These are phyloP conservation scores for Miscanthus lutarioriparius DNA, from an alignment of 176 grass and related monocot species.

Conservation along the genomic window DNA sequence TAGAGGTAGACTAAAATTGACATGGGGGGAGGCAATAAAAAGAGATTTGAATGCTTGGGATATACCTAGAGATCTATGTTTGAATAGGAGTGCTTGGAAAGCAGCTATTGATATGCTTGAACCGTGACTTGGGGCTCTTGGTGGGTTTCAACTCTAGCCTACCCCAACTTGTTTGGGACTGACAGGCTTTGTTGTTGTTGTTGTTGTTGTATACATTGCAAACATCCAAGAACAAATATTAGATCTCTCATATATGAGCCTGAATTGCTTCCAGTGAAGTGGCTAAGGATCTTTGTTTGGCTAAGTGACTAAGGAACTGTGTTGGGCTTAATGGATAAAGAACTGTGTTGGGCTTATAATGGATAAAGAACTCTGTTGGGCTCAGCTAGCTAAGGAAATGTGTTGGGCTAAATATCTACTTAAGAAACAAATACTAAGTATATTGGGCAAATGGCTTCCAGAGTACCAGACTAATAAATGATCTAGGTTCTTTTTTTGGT, in stretches of 20 bases:
- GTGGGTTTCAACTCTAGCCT: too few relatives aligned
- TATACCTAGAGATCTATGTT: too few relatives aligned
- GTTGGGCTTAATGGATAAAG: background rate
- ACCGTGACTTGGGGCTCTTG: too few relatives aligned
- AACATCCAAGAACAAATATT: background rate
- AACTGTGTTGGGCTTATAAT: constrained; percentile 1
- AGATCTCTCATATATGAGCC: background rate
- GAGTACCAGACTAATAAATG: background rate
- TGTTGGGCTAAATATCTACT: background rate
- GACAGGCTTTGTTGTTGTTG: too few relatives aligned
- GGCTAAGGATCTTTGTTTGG: background rate
- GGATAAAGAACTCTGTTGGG: background rate
- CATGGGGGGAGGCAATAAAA: too few relatives aligned
- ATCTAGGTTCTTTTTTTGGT: background rate
- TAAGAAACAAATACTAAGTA: background rate
- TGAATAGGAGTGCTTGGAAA: too few relatives aligned
- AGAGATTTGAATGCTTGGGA: too few relatives aligned
- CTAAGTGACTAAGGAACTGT: background rate
- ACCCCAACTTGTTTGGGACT: too few relatives aligned
- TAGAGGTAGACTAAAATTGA: too few relatives aligned
- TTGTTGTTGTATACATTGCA: background rate
- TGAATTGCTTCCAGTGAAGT: background rate
- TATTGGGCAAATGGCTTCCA: background rate
- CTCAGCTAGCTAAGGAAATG: background rate
- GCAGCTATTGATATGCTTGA: too few relatives aligned